phyloP scores from a whole-genome alignment of 805 yeast species.

The Teunomyces gatunensis region DNA sequence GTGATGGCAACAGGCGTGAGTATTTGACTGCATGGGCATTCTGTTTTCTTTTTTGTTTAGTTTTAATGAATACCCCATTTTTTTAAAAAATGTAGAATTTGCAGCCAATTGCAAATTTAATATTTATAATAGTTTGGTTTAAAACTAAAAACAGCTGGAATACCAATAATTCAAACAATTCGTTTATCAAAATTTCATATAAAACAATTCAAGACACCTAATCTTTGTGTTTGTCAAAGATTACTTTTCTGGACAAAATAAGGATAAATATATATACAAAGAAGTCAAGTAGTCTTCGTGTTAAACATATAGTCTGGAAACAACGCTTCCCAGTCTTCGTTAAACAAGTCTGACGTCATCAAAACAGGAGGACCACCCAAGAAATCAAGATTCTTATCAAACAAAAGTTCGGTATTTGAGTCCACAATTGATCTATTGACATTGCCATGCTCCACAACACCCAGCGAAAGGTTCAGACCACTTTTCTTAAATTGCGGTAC shows the following conservation, averaged over 20 bases:
- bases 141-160: neutral
- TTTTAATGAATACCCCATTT: neutral
- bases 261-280: neutral
- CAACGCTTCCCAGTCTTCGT: constrained; percentile 49
- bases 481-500: neutral
- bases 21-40: neutral
- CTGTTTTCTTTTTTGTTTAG: neutral
- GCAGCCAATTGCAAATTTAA: neutral
- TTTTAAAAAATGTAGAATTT: neutral
- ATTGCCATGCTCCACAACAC: neutral
- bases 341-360: constrained; percentile 48
- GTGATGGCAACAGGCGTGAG: too few species aligned
- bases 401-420: constrained; percentile 18
- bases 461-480: neutral
- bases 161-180: neutral
- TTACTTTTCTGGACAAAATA: neutral
- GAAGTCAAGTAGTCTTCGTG: constrained; percentile 8
- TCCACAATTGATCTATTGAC: constrained; percentile 14
- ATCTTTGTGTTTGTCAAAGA: neutral
- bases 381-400: constrained; percentile 33
- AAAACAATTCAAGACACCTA: neutral
- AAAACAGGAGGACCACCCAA: constrained; percentile 54
- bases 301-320: constrained; percentile 46
- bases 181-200: neutral
- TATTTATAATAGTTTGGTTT: neutral